Base-by-base conservation (phyloP, 2,329 filamentous ascomycete species). In the Fusarium pseudocircinatum region DNA sequence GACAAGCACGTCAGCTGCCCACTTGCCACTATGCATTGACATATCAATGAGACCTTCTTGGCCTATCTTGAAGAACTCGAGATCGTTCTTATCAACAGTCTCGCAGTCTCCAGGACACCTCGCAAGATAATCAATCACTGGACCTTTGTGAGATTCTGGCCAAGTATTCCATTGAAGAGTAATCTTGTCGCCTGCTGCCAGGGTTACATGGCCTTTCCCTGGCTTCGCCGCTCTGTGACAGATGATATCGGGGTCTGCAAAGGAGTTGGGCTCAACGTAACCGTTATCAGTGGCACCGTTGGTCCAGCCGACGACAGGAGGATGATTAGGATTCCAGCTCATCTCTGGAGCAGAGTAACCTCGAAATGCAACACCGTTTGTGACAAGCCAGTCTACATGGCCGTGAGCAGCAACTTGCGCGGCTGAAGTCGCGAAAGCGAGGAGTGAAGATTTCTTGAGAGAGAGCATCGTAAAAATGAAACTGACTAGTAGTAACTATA, bases 51-150 rank as follows among this genome's bases (percentile, higher is more conserved):
- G 83, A 64, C 90, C 91, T 39, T 80, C 83, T 63, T 85, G 85
- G 43, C 87, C 85, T 66, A 92, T 91, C 85, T 93, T 93, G 86
- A 91, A 89, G 81, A 87, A 92, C 72, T 87, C 80, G 36, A 92
- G 84, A 10, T 82, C 77, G 5, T 79, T 81, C 80, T 89, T 88
- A 80, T 88, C 85, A 63, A 86, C 88, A 2, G 80, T 79, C 42
- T 86, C 83, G 80, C 88, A 91, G 79, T 90, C 85, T 28, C 86
- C 88, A 39, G 84, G 82, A 81, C 88, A 90, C 75, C 85, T 85
- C 62, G 91, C 91, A 22, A 92, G 82, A 83, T 92, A 92, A 79
- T 87, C 87, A 70, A 92, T 85, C 75, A 92, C 87, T 14, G 90
- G 90, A 0, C 87, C 84, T 39, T 83, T 72, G 78, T 87, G 85